A percentile compares a stretch with the other conserved stretches of the same genome.
These are phyloP conservation scores for Trichophyton simii DNA, from an alignment of 2,329 filamentous ascomycete genomes.

Conservation along the genomic window DNA sequence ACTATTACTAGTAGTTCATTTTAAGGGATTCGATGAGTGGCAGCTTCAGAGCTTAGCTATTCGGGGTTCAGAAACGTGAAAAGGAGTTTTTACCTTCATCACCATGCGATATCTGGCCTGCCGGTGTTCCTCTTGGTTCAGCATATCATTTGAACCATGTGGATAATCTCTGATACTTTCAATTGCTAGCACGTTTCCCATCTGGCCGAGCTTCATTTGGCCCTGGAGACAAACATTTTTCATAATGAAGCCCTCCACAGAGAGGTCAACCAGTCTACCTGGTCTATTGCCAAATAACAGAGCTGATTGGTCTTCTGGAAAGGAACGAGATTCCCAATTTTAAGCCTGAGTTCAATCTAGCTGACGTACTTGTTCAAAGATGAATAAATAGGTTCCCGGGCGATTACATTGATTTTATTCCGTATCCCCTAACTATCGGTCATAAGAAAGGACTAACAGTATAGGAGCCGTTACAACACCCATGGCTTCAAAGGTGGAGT, in stretches of 20 bases:
- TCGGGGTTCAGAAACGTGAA: neutral
- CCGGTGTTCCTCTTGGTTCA: neutral
- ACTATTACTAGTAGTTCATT: neutral
- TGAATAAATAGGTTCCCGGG: constrained; percentile 1
- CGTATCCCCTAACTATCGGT: neutral
- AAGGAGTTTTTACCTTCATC: neutral
- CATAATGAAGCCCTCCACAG: neutral
- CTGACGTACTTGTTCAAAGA: neutral
- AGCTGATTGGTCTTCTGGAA: neutral
- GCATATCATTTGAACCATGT: neutral
- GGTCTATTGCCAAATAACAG: neutral
- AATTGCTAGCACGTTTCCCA: neutral
- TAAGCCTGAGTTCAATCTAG: neutral
- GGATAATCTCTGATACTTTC: neutral
- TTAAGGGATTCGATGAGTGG: neutral
- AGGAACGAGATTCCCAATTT: neutral
- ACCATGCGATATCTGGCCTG: neutral
- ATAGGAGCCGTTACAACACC: neutral
- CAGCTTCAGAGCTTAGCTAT: neutral
- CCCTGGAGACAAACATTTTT: neutral
- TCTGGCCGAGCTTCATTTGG: neutral
- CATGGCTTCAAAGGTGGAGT: neutral
- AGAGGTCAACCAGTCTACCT: neutral
- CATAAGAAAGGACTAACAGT: neutral
- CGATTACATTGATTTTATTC: neutral